Evolutionary conservation across 192 early-diverging fungal species (phyloP).

Genomic region (Chytriomyces hyalinus): DNA sequence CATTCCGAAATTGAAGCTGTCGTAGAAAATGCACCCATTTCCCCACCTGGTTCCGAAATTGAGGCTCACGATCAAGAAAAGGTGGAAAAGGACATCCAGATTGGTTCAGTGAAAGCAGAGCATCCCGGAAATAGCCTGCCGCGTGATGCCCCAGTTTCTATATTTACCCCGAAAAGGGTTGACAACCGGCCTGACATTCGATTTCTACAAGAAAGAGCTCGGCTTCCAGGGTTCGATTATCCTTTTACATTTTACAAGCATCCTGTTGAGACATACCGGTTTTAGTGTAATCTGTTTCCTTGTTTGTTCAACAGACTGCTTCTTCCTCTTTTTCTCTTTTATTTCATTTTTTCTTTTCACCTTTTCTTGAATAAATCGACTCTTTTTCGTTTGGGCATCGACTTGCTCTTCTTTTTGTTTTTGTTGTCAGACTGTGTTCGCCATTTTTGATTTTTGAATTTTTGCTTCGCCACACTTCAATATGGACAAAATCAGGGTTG

Average conservation of each 20-base stretch:
- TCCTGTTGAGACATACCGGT: neutral
- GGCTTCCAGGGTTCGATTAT: neutral
- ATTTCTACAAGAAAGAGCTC: neutral
- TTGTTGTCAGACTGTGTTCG: neutral
- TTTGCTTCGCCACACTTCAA: too few species aligned
- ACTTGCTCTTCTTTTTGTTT: neutral
- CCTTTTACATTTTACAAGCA: constrained; percentile 1
- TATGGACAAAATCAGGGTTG: too few species aligned
- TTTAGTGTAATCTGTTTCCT: neutral
- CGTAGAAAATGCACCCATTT: neutral
- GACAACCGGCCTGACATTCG: neutral
- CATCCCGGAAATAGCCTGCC: neutral
- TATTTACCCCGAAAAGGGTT: too few species aligned
- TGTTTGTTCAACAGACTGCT: neutral
- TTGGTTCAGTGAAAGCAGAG: neutral
- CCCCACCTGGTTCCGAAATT: neutral
- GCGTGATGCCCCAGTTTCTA: too few species aligned
- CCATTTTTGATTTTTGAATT: neutral
- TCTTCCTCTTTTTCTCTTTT: neutral
- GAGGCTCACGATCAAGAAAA: neutral
- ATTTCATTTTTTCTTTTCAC: neutral
- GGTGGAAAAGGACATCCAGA: neutral
- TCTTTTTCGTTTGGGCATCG: neutral
- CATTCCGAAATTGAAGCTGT: neutral
- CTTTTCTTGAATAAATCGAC: neutral